Conservation (phyloP, 805 yeast genomes). For the Nakazawaea peltata region DNA sequence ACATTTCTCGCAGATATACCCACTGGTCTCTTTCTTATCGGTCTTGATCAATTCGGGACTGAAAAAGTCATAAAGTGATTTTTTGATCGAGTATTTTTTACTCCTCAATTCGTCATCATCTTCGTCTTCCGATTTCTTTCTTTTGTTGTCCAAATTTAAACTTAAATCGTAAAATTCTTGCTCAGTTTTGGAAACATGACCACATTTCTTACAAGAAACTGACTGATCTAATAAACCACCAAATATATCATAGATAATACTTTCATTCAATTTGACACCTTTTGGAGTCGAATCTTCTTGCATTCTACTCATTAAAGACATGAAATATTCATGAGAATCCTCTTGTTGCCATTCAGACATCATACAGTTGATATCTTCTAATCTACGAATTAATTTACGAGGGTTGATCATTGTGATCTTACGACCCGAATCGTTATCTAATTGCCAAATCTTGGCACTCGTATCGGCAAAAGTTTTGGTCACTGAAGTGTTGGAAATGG, state of each 20-base stretch:
- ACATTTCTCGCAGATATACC: slow-evolving; percentile 87
- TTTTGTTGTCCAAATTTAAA: slow-evolving; percentile 56
- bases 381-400: slow-evolving; percentile 56
- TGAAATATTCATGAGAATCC: slow-evolving; percentile 94
- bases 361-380: slow-evolving; percentile 87
- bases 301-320: slow-evolving; percentile 80
- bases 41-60: slow-evolving; percentile 68
- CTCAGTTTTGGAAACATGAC: slow-evolving; percentile 74
- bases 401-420: slow-evolving; percentile 59
- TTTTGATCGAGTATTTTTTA: slow-evolving; percentile 56
- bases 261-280: slow-evolving; percentile 74
- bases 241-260: slow-evolving; percentile 85
- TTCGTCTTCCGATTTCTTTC: slow-evolving; percentile 22
- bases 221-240: slow-evolving; percentile 85
- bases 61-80: slow-evolving; percentile 75
- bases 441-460: slow-evolving; percentile 58
- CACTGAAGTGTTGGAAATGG: slow-evolving; percentile 48
- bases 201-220: slow-evolving; percentile 77
- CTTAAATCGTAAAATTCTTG: slow-evolving; percentile 94
- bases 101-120: slow-evolving; percentile 5
- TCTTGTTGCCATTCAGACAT: slow-evolving; percentile 98
- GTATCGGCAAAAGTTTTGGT: slow-evolving; percentile 63
- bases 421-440: slow-evolving; percentile 31
- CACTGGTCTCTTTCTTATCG: slow-evolving; percentile 60
- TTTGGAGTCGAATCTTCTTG: slow-evolving; percentile 92